Base-by-base conservation (phyloP, 2,329 filamentous ascomycete species). In the Cladorrhinum sp. region DNA sequence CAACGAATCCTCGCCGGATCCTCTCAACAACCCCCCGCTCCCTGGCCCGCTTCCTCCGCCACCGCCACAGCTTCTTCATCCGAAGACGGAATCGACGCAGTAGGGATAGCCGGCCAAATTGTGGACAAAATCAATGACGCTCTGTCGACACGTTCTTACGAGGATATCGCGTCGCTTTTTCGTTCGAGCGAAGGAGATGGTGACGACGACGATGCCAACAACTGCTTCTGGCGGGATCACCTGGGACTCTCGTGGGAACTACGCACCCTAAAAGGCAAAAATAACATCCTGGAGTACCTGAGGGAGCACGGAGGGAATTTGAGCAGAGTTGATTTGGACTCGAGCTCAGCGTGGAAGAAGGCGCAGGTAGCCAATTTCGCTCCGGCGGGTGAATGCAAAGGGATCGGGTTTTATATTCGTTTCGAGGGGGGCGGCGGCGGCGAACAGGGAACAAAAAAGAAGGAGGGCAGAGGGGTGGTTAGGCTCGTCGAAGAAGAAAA, bases 201-300 rank as follows among this genome's bases (percentile, higher is more conserved):
- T 8, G 16, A 23, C 32, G 27, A 49, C 3, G 27, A 18, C 20
- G 24, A 13, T 4, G 9, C n/a, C n/a, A n/a, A 3, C 3, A 51
- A 50, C 38, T 75, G 79, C 22, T 85, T 81, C 68, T 87, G 83
- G 83, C 76, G 84, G 38, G 85, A 87, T 66, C 80, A 86, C 57
- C 76, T 87, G 2, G 79, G 75, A 6, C 67, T 86, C 9, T 79
- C 81, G 0, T 85, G 83, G 79, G 78, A 83, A 32, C 76, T 85
- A 23, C 81, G 77, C 36, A 87, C 84, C 0, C 66, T 82, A n/a
- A 78, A 80, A 63, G 78, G 79, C 12, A 68, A 71, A 51, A 64
- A 76, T 54, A 74, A 73, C 27, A 79, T 83, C 50, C 45, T 68
- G 55, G 54, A 68, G 1, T 72, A 71, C 64, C 65, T 78, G 66